Conservation (phyloP, 768 basidiomycete species). For the Tricholoma flavovirens region DNA sequence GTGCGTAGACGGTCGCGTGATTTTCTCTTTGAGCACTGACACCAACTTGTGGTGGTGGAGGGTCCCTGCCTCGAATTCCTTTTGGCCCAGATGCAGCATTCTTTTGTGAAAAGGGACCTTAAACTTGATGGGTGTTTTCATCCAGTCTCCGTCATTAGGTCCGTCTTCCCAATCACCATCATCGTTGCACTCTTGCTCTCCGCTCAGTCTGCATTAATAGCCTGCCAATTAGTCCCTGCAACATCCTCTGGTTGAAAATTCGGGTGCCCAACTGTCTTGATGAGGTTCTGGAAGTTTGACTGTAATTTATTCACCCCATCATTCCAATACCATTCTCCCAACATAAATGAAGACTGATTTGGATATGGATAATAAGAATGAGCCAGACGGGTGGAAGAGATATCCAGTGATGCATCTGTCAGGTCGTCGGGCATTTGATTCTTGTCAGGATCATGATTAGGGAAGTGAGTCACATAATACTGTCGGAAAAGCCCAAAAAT, state of each 20-base stretch:
- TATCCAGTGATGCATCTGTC: background rate
- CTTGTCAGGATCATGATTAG: background rate
- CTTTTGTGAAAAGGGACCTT: no score
- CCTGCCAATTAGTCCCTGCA: background rate
- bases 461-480: background rate
- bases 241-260: slow-evolving; percentile 7
- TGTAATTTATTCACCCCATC: no score
- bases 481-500: background rate
- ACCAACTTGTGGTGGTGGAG: slow-evolving; percentile 6
- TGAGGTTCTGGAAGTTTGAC: no score
- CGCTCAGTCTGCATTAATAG: no score
- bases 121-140: no score
- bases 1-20: background rate
- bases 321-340: no score
- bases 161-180: no score
- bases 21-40: background rate
- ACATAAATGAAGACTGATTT: no score
- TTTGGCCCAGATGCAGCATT: no score
- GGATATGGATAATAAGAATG: background rate
- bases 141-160: no score
- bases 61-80: no score
- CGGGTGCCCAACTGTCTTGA: background rate
- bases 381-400: background rate
- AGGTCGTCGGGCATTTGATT: background rate
- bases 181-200: no score